Percentiles rank a stretch among this genome's conserved stretches.
These are phyloP conservation scores for Tuber borchii DNA, from an alignment of 495 filamentous ascomycete species.

Conservation along the genomic window DNA sequence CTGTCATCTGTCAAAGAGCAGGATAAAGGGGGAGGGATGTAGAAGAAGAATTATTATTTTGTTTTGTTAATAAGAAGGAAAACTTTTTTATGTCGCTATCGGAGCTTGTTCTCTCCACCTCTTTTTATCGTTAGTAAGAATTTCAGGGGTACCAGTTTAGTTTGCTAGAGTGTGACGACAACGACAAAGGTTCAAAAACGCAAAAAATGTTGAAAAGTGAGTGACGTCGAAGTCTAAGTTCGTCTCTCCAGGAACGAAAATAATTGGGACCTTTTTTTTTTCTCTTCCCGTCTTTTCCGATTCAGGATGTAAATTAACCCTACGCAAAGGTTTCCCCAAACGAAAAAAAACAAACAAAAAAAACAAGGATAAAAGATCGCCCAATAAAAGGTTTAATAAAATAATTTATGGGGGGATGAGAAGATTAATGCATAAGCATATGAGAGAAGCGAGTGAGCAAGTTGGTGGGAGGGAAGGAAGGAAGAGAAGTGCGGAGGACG, in stretches of 20 bases:
- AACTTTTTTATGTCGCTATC: conserved; percentile 8
- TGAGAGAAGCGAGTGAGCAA: neutral
- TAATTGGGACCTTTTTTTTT: neutral
- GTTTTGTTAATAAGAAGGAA: neutral
- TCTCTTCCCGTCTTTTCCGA: neutral
- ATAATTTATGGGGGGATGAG: conserved; percentile 38
- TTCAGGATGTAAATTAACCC: neutral
- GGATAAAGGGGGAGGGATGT: neutral
- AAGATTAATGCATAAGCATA: conserved; percentile 10
- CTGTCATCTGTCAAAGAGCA: conserved; percentile 12
- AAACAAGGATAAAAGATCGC: neutral
- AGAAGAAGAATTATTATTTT: neutral
- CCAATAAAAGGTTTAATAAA: conserved; percentile 26
- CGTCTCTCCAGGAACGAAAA: conserved; percentile 3
- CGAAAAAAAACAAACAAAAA: neutral
- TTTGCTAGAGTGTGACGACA: neutral
- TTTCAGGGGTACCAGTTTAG: neutral
- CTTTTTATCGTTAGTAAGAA: neutral
- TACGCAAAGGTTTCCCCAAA: neutral
- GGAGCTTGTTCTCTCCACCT: conserved; percentile 12
- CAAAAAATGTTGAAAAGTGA: conserved; percentile 15
- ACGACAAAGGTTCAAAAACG: neutral
- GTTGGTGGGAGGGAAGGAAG: conserved; percentile 5
- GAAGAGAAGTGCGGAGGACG: neutral
- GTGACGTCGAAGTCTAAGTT: conserved; percentile 23